phyloP scores from a whole-genome alignment of 106 monocot species.

The Dactylorhiza incarnata region DNA sequence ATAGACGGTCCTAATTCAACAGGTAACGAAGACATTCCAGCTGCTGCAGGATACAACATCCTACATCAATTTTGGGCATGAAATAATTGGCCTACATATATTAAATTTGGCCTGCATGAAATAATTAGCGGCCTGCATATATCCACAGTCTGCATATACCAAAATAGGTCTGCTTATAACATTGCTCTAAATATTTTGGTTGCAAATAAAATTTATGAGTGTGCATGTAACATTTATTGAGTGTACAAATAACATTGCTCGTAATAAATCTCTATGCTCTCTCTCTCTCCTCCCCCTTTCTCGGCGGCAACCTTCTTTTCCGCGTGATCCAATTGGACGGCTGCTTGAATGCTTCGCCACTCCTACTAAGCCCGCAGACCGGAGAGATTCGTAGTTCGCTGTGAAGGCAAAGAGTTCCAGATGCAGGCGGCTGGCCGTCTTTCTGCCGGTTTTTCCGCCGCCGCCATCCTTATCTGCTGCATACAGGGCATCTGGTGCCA shows the following conservation, averaged over 20 bases:
- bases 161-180: too few relatives aligned
- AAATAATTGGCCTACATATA: too few relatives aligned
- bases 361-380: neutral
- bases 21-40: too few relatives aligned
- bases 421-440: neutral
- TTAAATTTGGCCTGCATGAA: too few relatives aligned
- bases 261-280: neutral
- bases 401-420: neutral
- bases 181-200: too few relatives aligned
- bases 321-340: neutral
- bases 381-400: neutral
- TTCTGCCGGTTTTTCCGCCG: neutral
- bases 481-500: conserved; percentile 1
- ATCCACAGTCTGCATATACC: too few relatives aligned
- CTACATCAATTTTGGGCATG: too few relatives aligned
- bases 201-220: too few relatives aligned
- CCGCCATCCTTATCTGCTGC: neutral
- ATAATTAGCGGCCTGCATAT: too few relatives aligned
- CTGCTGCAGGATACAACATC: too few relatives aligned
- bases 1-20: too few relatives aligned
- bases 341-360: neutral
- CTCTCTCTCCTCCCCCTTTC: neutral
- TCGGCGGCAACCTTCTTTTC: neutral
- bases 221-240: too few relatives aligned
- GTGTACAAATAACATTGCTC: neutral